Evolutionary conservation across 345 rosid species (phyloP).

Genomic region (Linum lewisii): DNA sequence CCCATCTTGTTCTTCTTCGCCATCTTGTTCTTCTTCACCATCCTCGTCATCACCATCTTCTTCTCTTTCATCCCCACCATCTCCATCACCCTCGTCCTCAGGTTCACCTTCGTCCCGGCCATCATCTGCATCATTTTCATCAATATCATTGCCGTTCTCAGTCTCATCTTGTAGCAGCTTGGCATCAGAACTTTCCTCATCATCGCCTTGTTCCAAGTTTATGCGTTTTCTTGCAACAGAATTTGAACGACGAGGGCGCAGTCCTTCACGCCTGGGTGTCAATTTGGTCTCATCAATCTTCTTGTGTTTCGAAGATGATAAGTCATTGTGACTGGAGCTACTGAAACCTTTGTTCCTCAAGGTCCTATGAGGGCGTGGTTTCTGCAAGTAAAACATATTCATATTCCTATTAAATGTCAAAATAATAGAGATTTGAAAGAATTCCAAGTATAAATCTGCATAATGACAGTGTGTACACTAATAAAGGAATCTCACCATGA

Average conservation of each 20-base stretch:
- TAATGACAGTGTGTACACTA: neutral
- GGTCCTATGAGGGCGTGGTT: slow-evolving; percentile 40
- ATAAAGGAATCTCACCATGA: slow-evolving; percentile 58
- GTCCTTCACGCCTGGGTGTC: slow-evolving; percentile 94
- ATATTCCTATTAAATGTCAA: neutral
- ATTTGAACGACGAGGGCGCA: slow-evolving; percentile 86
- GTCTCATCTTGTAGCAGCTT: slow-evolving; percentile 69
- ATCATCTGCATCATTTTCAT: slow-evolving; percentile 57
- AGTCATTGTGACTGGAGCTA: slow-evolving; percentile 47
- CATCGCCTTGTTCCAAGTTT: slow-evolving; percentile 53
- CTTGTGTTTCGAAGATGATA: slow-evolving; percentile 49
- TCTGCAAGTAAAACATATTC: slow-evolving; percentile 36
- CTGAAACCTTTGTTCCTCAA: slow-evolving; percentile 47
- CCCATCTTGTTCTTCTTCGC: slow-evolving; percentile 32
- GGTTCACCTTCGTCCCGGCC: slow-evolving; percentile 24
- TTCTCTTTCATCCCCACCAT: slow-evolving; percentile 45
- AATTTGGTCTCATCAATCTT: slow-evolving; percentile 39
- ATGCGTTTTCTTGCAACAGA: slow-evolving; percentile 37
- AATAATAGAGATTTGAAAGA: too few species aligned
- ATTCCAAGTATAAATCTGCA: too few species aligned
- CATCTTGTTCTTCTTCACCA: slow-evolving; percentile 34
- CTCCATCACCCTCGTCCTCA: slow-evolving; percentile 51
- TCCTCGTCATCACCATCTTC: slow-evolving; percentile 37
- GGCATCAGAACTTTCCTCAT: slow-evolving; percentile 65
- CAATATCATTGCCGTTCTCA: slow-evolving; percentile 72